Conservation (phyloP, 2,329 filamentous ascomycete species). For the Cordyceps pruinosa region DNA sequence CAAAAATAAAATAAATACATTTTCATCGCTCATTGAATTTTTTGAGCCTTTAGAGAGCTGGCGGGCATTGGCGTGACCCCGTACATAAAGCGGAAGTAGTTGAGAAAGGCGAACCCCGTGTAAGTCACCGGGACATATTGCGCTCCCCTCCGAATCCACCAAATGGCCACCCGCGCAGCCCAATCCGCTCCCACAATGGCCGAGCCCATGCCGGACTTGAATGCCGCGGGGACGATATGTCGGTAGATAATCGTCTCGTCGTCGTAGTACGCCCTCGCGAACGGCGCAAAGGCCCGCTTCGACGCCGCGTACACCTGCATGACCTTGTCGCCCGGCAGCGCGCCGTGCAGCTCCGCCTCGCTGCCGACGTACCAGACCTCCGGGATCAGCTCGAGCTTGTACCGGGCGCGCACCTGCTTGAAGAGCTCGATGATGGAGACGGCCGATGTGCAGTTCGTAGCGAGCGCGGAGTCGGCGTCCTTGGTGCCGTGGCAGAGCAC, state of each 20-base stretch:
- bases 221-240: conserved; percentile 15
- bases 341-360: conserved; percentile 17
- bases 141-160: conserved; percentile 16
- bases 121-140: conserved; percentile 17
- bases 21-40: not conserved
- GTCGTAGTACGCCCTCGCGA: conserved; percentile 12
- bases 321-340: conserved; percentile 8
- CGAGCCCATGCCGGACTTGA: conserved; percentile 14
- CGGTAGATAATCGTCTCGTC: conserved; percentile 11
- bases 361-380: conserved; percentile 19
- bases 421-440: conserved; percentile 12
- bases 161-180: conserved; percentile 13
- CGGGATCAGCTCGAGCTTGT: conserved; percentile 4
- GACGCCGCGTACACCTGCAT: conserved; percentile 15
- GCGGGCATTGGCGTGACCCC: not conserved
- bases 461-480: not conserved
- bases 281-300: conserved; percentile 14
- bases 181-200: conserved; percentile 15
- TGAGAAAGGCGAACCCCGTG: conserved; percentile 14
- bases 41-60: not conserved
- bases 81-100: conserved; percentile 16
- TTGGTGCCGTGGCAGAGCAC: conserved; percentile 16
- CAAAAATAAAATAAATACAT: not conserved
- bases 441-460: conserved; percentile 12
- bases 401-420: not conserved